Conservation (phyloP, 208 protist species). For the Strigomonas culicis region DNA sequence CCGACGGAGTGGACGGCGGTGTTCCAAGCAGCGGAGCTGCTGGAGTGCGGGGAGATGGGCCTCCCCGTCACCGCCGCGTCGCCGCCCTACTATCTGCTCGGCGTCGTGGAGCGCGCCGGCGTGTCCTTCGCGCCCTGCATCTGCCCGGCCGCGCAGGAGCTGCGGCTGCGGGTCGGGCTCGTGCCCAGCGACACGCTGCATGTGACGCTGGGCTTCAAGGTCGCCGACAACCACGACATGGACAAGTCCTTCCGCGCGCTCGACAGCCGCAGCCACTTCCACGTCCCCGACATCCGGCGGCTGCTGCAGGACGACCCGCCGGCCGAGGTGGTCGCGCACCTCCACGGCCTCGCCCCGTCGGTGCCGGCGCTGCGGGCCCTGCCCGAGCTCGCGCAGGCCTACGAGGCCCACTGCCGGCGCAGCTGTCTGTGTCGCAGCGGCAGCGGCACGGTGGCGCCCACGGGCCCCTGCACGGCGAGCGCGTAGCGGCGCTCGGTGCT, state of each 20-base stretch:
- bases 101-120: slow-evolving; percentile 10
- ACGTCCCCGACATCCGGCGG: no score
- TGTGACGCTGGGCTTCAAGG: slow-evolving; percentile 12
- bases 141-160: slow-evolving; percentile 10
- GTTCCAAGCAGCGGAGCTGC: slow-evolving; percentile 8
- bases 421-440: no score
- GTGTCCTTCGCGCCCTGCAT: slow-evolving; percentile 17
- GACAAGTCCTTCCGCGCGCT: slow-evolving; percentile 22
- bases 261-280: no score
- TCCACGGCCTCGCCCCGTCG: no score
- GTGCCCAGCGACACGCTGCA: slow-evolving; percentile 9
- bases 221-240: slow-evolving; percentile 12
- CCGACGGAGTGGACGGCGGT: slow-evolving; percentile 10
- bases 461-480: no score
- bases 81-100: slow-evolving; percentile 10
- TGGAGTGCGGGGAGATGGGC: slow-evolving; percentile 5
- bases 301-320: no score
- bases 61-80: neutral
- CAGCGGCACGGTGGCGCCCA: no score
- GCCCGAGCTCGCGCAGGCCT: no score
- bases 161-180: slow-evolving; percentile 5
- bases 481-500: no score
- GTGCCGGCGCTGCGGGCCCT: no score
- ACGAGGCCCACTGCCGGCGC: no score
- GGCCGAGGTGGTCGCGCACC: no score